These are phyloP conservation scores for Tinospora cordifolia DNA, from an alignment of 164 flowering plant species.

Conservation along the genomic window DNA sequence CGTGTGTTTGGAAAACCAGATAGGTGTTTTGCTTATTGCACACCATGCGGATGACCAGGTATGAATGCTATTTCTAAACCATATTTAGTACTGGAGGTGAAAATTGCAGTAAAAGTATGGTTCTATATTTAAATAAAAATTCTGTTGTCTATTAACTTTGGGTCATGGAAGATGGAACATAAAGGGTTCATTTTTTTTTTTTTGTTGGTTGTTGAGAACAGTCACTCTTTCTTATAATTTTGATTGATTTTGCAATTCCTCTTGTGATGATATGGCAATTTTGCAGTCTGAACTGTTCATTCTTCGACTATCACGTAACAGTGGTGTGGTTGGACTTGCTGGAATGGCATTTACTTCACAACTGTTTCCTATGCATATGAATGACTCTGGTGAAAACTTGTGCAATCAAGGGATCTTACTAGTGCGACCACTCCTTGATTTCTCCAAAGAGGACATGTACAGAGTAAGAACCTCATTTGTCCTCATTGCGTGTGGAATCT, in stretches of 20 bases:
- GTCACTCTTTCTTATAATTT: background rate
- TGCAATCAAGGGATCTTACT: slow-evolving; percentile 41
- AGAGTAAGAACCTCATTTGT: slow-evolving; percentile 32
- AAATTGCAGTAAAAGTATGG: background rate
- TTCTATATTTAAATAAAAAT: background rate
- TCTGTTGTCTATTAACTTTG: background rate
- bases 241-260: slow-evolving; percentile 1
- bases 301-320: slow-evolving; percentile 75
- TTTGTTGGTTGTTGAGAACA: background rate
- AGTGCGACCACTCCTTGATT: slow-evolving; percentile 74
- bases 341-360: slow-evolving; percentile 83
- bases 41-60: slow-evolving; percentile 99
- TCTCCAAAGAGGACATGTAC: slow-evolving; percentile 75
- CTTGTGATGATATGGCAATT: background rate
- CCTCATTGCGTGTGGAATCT: background rate
- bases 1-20: slow-evolving; percentile 51
- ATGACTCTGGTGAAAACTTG: slow-evolving; percentile 24
- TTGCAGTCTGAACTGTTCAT: slow-evolving; percentile 91
- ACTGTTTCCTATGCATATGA: slow-evolving; percentile 34
- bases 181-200: background rate
- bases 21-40: slow-evolving; percentile 64
- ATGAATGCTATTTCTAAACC: background rate
- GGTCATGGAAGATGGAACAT: background rate
- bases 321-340: slow-evolving; percentile 92
- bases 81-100: background rate